Conservation (phyloP, 495 filamentous ascomycete species). For the Annulohypoxylon bovei region DNA sequence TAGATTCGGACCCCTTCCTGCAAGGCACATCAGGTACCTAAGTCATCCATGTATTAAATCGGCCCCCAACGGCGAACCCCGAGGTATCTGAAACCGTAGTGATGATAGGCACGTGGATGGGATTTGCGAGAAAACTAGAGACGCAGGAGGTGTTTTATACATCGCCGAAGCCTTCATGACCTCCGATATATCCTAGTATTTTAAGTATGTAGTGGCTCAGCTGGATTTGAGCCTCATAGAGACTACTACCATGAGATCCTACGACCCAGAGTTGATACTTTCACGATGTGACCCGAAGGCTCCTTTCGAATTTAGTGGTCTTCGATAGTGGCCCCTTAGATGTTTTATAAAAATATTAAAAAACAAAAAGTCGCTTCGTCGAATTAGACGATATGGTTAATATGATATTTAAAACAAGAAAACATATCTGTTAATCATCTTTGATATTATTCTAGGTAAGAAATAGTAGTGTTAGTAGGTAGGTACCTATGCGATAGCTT, state of each 20-base stretch:
- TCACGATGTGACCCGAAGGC: background rate
- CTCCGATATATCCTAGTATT: background rate
- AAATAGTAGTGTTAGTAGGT: background rate
- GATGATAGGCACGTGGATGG: background rate
- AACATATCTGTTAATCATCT: background rate
- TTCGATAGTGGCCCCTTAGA: background rate
- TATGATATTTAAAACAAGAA: background rate
- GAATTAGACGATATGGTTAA: background rate
- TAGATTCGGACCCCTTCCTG: constrained; percentile 22
- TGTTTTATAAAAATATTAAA: background rate
- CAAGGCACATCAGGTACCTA: constrained; percentile 27
- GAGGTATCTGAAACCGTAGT: background rate
- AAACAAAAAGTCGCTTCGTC: background rate
- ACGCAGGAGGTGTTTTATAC: constrained; percentile 5
- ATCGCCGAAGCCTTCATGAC: background rate
- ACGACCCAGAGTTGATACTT: background rate
- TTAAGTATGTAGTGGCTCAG: constrained; percentile 2
- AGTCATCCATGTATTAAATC: background rate
- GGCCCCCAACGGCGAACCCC: constrained; percentile 19
- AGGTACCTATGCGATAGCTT: background rate
- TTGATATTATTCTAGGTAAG: background rate
- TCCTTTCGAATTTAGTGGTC: background rate
- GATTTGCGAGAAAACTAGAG: constrained; percentile 2
- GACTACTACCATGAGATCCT: constrained; percentile 10
- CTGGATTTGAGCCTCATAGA: constrained; percentile 21